Base-by-base conservation (phyloP, 805 yeast species). In the Hanseniaspora singularis region DNA sequence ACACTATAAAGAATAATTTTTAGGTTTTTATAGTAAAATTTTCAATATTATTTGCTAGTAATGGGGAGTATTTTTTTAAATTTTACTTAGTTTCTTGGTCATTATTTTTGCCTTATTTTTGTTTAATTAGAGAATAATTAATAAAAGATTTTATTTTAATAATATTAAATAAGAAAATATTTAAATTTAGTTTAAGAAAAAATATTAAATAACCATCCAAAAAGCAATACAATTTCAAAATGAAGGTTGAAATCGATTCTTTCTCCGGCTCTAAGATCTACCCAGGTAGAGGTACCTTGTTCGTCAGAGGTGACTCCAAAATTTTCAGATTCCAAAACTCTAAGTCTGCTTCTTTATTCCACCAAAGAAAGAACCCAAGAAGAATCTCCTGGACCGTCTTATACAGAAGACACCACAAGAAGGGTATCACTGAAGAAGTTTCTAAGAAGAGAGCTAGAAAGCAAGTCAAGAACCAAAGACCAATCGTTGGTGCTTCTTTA, bases 351-450 rank as follows among this genome's bases (percentile, higher is more conserved):
- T 87, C 97, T 69, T 81, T 92, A 67, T 92, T 92, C 92, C 79
- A 81, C 68, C 99, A 92, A 79, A 87, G 96, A 82, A 92, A 92
- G 94, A 92, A 92, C 88, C 99, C 99, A 76, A 88, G 99, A 81
- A 84, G 96, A 81, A 80, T 92, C 70, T 80, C 97, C 57, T 92
- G 99, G 99, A 92, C 99, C 60, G 96, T 89, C 66, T 79, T 92
- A 65, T 92, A 76, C 89, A 89, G 99, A 81, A 85, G 95, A 76
- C 96, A 89, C 77, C 97, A 92, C 94, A 87, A 86, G 83, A 92
- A 92, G 78, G 99, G 99, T 77, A 79, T 89, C 69, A 80, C 96
- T 66, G 99, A 92, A 79, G 98, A 92, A 77, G 85, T 83, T 62
- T 63, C 94, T 71, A 92, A 86, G 83, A 94, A 85, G 82, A 85